Evolutionary conservation across 306 rosid species (phyloP), one percentile per base, ranked within the genome.

Genomic region (Fragaria nilgerrensis): DNA sequence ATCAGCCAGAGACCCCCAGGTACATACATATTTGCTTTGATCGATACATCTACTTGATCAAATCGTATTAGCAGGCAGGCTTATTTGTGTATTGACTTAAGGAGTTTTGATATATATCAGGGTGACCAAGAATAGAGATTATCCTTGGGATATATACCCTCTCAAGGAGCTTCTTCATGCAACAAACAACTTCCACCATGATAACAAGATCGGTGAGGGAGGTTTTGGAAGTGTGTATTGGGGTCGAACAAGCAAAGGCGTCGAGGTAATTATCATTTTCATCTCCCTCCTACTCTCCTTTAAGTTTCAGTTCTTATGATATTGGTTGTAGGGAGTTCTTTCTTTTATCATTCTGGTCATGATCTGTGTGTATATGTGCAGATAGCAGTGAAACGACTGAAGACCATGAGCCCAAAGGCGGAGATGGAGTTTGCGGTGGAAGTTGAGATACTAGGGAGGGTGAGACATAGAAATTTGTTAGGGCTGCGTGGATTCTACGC

Each of bases 351-450:
- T 65, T 65, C n/a, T 64, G 3, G 62, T 27, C 48, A 47, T 59
- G 16, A 14, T 66, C 16, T 50, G 37, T 7, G 5, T 41, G 32
- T 29, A 29, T 29, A 29, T 29, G 2, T 73, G 74, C 83, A 94
- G 98, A 90, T 94, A n/a, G 98, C 97, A 1, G 97, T 94, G 81
- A 94, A 94, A 82, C 80, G 97, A 6, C 75, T 94, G 67, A 94
- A 94, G 79, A 76, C 89, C 3, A 86, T 92, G 93, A 94, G 87
- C n/a, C 89, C 93, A n/a, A 94, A 92, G 86, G 92, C 96, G 39
- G 97, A 94, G 84, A 94, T 92, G 98, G 98, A 94, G 76, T 94
- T 94, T 72, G 98, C 98, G 8, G 97, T 94, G 15, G 95, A 94
- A 87, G 98, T 92, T 27, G 98, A 94, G 84, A 89, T 94, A 52